Base-by-base conservation (phyloP, 202 grass and related monocot genomes). In the Zizania palustris region DNA sequence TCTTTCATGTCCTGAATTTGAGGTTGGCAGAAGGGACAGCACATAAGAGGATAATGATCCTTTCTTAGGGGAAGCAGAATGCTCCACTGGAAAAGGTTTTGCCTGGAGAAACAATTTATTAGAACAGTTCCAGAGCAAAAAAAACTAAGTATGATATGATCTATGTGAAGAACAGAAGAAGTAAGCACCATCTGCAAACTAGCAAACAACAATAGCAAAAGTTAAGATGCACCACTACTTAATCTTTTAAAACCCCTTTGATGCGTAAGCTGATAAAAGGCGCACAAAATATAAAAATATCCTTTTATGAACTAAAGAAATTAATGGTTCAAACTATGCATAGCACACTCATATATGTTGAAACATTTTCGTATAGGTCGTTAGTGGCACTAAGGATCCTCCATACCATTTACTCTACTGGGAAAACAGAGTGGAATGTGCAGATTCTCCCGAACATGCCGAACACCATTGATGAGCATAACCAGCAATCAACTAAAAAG, bases 21-120 rank as follows among this genome's bases (percentile, higher is more conserved):
- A 56, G 34, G 59, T 84, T 73, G 85, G 80, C 67, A 89, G 45
- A 80, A 81, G 63, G 84, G 90, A 83, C 73, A 89, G 62, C 8
- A 87, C 22, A 22, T 84, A 82, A 50, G 90, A 90, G 38, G 85
- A 89, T 48, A 89, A 76, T n/a, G 78, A 79, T 48, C 69, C 75
- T 69, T 83, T 91, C 37, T 79, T 74, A 57, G 83, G 67, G n/a
- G 81, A 72, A 77, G 34, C 78, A 68, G 81, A 83, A 75, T 87
- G 74, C 50, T 90, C 88, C 1, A 75, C 39, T 44, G 63, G 74
- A 38, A 84, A 88, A 39, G 66, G 56, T 5, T 56, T 69, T 85
- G 45, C 85, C 93, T 91, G 71, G 60, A 90, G 64, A 72, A 79
- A 8, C 60, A 71, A 8, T 45, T 65, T 67, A 82, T 21, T 60